Evolutionary conservation across 2,329 filamentous ascomycete species (phyloP).

Genomic region (Claviceps purpurea): DNA sequence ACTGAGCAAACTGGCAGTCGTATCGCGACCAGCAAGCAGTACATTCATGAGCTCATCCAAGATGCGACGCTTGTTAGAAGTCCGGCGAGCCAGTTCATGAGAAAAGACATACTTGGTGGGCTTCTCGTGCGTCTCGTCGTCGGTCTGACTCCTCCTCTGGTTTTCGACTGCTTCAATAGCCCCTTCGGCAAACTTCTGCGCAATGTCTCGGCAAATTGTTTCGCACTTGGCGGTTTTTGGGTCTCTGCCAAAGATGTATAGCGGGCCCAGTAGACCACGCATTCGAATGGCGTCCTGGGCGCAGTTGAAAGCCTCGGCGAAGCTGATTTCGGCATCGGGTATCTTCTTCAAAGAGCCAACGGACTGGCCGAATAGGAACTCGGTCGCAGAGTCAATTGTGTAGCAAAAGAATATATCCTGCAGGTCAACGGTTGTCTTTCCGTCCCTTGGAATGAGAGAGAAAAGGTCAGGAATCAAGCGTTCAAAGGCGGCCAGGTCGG

Average conservation of each 20-base stretch:
- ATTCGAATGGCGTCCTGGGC: slow-evolving; percentile 12
- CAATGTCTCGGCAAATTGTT: slow-evolving; percentile 7
- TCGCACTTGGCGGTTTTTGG: slow-evolving; percentile 53
- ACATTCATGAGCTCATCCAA: slow-evolving; percentile 23
- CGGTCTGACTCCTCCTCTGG: slow-evolving; percentile 24
- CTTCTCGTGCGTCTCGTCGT: slow-evolving; percentile 4
- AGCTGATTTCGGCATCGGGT: slow-evolving; percentile 10
- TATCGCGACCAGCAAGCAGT: slow-evolving; percentile 40
- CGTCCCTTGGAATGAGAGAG: slow-evolving; percentile 17
- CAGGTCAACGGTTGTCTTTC: slow-evolving; percentile 26
- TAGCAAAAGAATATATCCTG: slow-evolving; percentile 34
- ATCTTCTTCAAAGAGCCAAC: slow-evolving; percentile 17
- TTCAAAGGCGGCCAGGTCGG: slow-evolving; percentile 25
- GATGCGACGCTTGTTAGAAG: slow-evolving; percentile 13
- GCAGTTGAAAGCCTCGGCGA: slow-evolving; percentile 12
- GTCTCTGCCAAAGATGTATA: slow-evolving; percentile 42
- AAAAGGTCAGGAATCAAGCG: slow-evolving; percentile 14
- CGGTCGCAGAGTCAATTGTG: slow-evolving; percentile 34
- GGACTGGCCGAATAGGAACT: slow-evolving; percentile 50
- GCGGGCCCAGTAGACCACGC: slow-evolving; percentile 30
- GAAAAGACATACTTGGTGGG: slow-evolving; percentile 18
- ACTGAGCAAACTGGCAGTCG: slow-evolving; percentile 35
- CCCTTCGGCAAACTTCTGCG: slow-evolving; percentile 44
- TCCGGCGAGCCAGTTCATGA: slow-evolving; percentile 20
- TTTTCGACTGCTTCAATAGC: slow-evolving; percentile 37